Evolutionary conservation across 257 asterid genomes (phyloP), one percentile per base, ranked within the genome.

Genomic region (Solanum pennellii): DNA sequence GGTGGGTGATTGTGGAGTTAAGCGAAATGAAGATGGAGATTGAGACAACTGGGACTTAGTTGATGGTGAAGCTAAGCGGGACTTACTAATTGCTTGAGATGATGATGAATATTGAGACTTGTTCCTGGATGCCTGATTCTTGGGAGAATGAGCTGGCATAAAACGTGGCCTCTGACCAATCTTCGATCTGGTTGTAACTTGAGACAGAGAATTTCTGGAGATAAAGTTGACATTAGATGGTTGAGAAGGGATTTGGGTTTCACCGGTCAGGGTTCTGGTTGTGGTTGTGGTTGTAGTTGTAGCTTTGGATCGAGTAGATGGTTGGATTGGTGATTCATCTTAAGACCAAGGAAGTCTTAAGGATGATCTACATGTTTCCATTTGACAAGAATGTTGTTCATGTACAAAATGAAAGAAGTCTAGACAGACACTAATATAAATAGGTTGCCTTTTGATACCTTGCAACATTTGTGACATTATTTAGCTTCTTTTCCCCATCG

Each of bases 291-390:
- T 44, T 14, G 52, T 45, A 14, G 14, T 44, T 49, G 62, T 52
- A 31, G 83, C n/a, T 1, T 44, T 79, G 66, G 84, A 42, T 79
- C 10, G 84, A 79, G 85, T 80, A 47, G 85, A 80, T 45, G 68
- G 16, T 47, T 80, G 84, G 68, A 10, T 80, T 80, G 27, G 44
- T 9, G 84, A n/a, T 47, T 80, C 85, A 80, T 80, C 69, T 80
- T 18, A 44, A 47, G 65, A 77, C 92, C 94, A 91, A 39, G 91
- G 90, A 41, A 94, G 90, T 20, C 96, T 96, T 27, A 92, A 79
- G 84, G 85, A 80, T 80, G 69, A 47, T 65, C 68, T 80, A 27
- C 93, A 94, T 47, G 20, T 49, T 23, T 92, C 93, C 98, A 95
- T 95, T 41, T 60, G 59, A 80, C 29, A 80, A 80, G 44, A 49